These are phyloP conservation scores for Ganoderma boninense DNA, from an alignment of 1,284 basidiomycete genomes.

Conservation along the genomic window DNA sequence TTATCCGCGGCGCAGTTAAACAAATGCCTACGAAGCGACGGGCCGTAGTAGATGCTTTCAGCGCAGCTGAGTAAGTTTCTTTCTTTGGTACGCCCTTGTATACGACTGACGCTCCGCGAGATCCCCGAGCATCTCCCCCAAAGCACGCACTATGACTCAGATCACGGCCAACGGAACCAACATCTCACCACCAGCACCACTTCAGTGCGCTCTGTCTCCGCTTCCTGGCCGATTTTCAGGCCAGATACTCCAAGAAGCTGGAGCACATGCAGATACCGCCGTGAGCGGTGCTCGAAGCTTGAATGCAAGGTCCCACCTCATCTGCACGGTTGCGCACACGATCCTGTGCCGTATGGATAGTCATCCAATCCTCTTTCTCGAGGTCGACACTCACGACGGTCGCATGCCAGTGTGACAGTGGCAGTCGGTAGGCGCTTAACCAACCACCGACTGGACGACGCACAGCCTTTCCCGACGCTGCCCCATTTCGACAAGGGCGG, in stretches of 20 bases:
- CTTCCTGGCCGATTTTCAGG: background rate
- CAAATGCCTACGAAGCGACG: background rate
- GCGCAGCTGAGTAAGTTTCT: background rate
- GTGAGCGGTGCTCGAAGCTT: background rate
- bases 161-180: background rate
- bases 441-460: background rate
- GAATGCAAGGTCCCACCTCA: background rate
- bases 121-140: too few species aligned
- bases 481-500: background rate
- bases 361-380: background rate
- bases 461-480: conserved; percentile 2
- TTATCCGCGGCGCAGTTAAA: background rate
- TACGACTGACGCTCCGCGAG: background rate
- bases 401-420: background rate
- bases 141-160: background rate
- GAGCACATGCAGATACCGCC: background rate
- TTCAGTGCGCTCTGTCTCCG: background rate
- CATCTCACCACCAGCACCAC: background rate
- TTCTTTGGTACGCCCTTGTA: background rate
- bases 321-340: background rate
- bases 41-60: background rate
- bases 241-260: background rate
- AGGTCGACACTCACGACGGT: background rate
- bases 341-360: background rate
- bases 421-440: background rate